Evolutionary conservation across 148 eudicot species (phyloP).

Genomic region (Selenicereus undatus): DNA sequence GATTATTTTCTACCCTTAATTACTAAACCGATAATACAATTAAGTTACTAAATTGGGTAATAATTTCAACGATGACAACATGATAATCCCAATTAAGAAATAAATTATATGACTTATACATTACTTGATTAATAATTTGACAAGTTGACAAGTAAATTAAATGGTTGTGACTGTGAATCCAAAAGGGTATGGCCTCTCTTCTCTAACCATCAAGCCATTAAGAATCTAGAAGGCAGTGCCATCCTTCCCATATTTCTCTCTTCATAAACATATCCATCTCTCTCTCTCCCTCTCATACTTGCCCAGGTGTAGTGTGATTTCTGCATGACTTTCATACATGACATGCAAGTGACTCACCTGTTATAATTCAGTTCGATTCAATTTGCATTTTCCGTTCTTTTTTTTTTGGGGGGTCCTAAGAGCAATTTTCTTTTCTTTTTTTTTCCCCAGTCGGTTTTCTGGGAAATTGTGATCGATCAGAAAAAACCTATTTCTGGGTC

Average conservation of each 20-base stretch:
- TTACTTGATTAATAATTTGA: not conserved
- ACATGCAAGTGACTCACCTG: conserved; percentile 27
- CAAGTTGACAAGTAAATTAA: not conserved
- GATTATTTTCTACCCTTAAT: not conserved
- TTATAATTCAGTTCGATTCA: not conserved
- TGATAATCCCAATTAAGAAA: not conserved
- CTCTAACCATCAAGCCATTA: conserved; percentile 15
- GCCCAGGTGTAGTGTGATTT: conserved; percentile 15
- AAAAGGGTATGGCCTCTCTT: conserved; percentile 6
- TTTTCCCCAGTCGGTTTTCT: conserved; percentile 8
- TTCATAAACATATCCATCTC: not conserved
- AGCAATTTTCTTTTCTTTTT: not conserved
- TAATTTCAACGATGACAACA: not conserved
- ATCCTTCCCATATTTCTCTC: not conserved
- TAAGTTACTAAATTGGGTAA: not conserved
- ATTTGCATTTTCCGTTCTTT: not conserved
- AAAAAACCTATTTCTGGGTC: not conserved
- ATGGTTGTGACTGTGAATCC: conserved; percentile 10
- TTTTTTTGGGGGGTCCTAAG: not conserved
- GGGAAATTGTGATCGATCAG: conserved; percentile 5
- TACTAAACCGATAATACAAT: not conserved
- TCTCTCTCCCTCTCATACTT: not conserved
- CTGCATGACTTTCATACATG: conserved; percentile 26
- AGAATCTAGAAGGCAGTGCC: conserved; percentile 32
- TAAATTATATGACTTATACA: not conserved